A percentile compares a stretch with the other conserved stretches of the same genome.
These are phyloP conservation scores for Helenozyma rhizophorensis DNA, from an alignment of 805 yeast species.

Conservation along the genomic window DNA sequence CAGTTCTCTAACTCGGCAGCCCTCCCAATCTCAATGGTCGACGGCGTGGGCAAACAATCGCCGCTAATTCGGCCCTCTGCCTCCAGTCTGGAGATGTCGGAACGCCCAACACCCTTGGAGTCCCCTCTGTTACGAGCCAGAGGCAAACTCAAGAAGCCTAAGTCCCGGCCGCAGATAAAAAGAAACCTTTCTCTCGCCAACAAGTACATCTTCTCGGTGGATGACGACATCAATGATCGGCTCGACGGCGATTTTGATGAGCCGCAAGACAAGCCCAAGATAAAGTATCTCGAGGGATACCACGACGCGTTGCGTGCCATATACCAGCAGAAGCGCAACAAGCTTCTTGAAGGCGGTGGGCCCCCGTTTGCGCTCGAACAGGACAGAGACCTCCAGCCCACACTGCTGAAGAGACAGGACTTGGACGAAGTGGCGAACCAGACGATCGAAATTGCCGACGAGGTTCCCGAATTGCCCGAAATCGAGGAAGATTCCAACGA, in stretches of 20 bases:
- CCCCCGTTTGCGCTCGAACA: not conserved
- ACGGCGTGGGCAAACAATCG: conserved; percentile 3
- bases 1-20: no score
- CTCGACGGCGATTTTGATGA: conserved; percentile 38
- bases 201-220: conserved; percentile 64
- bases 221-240: conserved; percentile 70
- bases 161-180: conserved; percentile 31
- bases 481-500: conserved; percentile 9
- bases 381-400: conserved; percentile 1
- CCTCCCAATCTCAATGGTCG: no score
- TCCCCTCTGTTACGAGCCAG: conserved; percentile 11
- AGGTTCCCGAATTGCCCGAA: conserved; percentile 1
- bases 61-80: conserved; percentile 10
- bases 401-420: conserved; percentile 2
- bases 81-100: conserved; percentile 9
- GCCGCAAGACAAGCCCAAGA: conserved; percentile 15
- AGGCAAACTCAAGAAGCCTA: conserved; percentile 14
- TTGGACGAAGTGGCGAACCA: conserved; percentile 7
- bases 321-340: conserved; percentile 18
- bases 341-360: conserved; percentile 5
- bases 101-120: conserved; percentile 3
- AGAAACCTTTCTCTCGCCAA: conserved; percentile 18
- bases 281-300: conserved; percentile 62
- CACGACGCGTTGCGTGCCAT: conserved; percentile 59
- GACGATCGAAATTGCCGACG: conserved; percentile 3